phyloP scores from a whole-genome alignment of 176 grass and related monocot genomes.

The Oryza coarctata region DNA sequence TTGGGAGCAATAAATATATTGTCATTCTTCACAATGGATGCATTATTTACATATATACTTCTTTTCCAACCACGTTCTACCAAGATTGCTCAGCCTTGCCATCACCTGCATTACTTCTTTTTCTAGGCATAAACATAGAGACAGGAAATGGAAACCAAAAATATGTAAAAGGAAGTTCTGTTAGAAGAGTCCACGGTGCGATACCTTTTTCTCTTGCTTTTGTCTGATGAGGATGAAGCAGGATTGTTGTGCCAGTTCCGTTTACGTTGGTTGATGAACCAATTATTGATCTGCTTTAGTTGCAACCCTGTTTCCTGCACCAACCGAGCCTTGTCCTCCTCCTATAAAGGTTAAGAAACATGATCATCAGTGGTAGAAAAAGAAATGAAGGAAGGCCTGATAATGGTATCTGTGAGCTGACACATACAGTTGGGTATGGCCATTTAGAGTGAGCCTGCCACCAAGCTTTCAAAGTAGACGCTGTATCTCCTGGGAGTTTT shows the following conservation, averaged over 20 bases:
- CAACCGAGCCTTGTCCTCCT: slow-evolving; percentile 88
- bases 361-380: neutral
- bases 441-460: slow-evolving; percentile 97
- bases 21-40: slow-evolving; percentile 21
- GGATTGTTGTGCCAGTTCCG: slow-evolving; percentile 96
- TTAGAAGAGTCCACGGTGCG: neutral
- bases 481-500: slow-evolving; percentile 90
- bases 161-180: neutral
- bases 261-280: slow-evolving; percentile 99
- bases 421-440: slow-evolving; percentile 91
- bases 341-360: slow-evolving; percentile 39
- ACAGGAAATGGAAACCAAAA: neutral
- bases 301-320: slow-evolving; percentile 95
- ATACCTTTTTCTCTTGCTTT: slow-evolving; percentile 96
- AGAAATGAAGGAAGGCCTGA: neutral
- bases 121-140: slow-evolving; percentile 33
- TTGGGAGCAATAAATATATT: slow-evolving; percentile 35
- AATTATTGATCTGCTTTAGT: slow-evolving; percentile 98
- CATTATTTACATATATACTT: slow-evolving; percentile 21
- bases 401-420: neutral
- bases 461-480: slow-evolving; percentile 87
- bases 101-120: slow-evolving; percentile 70
- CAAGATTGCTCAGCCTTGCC: slow-evolving; percentile 44
- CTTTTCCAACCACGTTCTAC: slow-evolving; percentile 26
- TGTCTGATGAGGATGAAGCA: slow-evolving; percentile 58